Conservation (phyloP, 106 monocot genomes). For the Amphibolis antarctica region DNA sequence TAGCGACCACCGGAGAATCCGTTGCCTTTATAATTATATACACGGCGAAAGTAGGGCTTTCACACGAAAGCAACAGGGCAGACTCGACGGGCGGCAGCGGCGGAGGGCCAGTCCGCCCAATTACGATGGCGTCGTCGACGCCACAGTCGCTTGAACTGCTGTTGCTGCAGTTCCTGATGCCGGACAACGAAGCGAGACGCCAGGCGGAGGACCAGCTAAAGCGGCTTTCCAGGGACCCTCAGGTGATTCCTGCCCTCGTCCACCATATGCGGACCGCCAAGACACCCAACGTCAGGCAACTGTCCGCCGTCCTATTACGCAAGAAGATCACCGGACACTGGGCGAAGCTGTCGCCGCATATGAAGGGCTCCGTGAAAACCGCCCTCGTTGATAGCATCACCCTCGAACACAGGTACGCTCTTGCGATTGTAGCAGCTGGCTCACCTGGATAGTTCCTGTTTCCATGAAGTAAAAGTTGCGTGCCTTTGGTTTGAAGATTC, state of each 20-base stretch:
- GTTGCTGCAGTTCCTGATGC: constrained; percentile 89
- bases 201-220: constrained; percentile 97
- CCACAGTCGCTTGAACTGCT: constrained; percentile 87
- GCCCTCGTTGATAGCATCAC: constrained; percentile 92
- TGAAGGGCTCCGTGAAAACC: constrained; percentile 60
- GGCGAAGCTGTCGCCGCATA: constrained; percentile 63
- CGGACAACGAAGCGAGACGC: constrained; percentile 89
- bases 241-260: constrained; percentile 82
- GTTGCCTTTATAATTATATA: too few species aligned
- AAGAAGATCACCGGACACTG: constrained; percentile 99
- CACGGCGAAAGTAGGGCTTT: too few species aligned
- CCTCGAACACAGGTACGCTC: constrained; percentile 56
- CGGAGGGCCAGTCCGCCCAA: not conserved
- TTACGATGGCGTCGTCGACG: constrained; percentile 31
- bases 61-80: too few species aligned
- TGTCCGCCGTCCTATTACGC: constrained; percentile 89
- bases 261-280: constrained; percentile 96
- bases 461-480: not conserved
- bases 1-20: too few species aligned
- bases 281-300: constrained; percentile 88
- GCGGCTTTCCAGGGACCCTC: constrained; percentile 79
- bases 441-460: not conserved
- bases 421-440: not conserved
- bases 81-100: not conserved
- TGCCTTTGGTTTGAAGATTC: too few species aligned